Evolutionary conservation across 2,329 filamentous ascomycete genomes (phyloP).

Genomic region (Coniochaeta ligniaria): DNA sequence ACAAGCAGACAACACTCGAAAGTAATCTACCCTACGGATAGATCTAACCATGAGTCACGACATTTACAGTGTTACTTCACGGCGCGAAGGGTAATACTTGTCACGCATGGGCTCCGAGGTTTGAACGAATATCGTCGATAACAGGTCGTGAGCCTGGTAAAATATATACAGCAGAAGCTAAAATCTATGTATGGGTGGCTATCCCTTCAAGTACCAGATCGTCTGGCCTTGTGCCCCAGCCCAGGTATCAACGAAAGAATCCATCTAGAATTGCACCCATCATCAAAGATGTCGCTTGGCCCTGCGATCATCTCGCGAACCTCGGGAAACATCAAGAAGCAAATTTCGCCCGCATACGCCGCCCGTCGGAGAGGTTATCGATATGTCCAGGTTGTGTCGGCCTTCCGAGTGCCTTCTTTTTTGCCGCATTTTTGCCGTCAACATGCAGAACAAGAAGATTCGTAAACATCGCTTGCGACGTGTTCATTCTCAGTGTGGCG

Average conservation of each 20-base stretch:
- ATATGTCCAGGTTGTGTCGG: neutral
- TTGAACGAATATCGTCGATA: neutral
- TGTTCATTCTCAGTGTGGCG: neutral
- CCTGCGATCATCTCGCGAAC: neutral
- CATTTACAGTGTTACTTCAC: neutral
- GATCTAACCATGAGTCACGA: neutral
- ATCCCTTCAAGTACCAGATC: neutral
- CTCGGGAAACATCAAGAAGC: neutral
- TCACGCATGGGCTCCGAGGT: neutral
- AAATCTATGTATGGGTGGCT: neutral
- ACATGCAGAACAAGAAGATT: slow-evolving; percentile 3
- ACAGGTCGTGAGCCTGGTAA: neutral
- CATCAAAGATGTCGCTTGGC: neutral
- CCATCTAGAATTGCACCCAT: neutral
- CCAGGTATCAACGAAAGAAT: neutral
- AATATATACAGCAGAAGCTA: neutral
- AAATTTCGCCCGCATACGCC: slow-evolving; percentile 1
- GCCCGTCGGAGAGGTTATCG: neutral
- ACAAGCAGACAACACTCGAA: no score
- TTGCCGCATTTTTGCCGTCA: slow-evolving; percentile 1
- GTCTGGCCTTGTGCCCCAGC: neutral
- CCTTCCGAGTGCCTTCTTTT: neutral
- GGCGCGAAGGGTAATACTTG: neutral
- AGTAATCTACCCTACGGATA: no score
- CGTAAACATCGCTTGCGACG: slow-evolving; percentile 6